Conservation (phyloP, 495 filamentous ascomycete species). For the Penicillium steckii region DNA sequence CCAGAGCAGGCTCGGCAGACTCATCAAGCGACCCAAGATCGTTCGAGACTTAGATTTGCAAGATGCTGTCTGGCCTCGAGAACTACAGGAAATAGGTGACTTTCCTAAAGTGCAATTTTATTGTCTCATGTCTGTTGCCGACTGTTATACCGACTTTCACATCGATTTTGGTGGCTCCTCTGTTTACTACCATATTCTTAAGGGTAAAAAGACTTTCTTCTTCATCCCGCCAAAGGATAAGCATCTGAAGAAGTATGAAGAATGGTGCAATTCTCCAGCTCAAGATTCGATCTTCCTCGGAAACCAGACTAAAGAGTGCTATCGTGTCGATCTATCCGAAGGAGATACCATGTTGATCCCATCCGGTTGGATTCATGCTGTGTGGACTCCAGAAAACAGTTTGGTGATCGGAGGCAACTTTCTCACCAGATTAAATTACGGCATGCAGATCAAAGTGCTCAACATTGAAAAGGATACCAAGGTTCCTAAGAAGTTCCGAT, state of each 20-base stretch:
- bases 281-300: constrained; percentile 69
- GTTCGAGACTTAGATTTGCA: constrained; percentile 72
- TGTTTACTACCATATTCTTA: constrained; percentile 76
- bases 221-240: constrained; percentile 75
- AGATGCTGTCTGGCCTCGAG: constrained; percentile 69
- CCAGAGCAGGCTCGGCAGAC: constrained; percentile 60
- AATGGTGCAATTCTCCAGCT: constrained; percentile 73
- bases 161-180: constrained; percentile 80
- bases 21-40: constrained; percentile 67
- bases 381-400: constrained; percentile 76
- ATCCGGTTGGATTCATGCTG: constrained; percentile 78
- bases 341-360: constrained; percentile 80
- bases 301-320: constrained; percentile 70
- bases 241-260: constrained; percentile 73
- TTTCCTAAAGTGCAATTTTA: constrained; percentile 68
- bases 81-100: constrained; percentile 55
- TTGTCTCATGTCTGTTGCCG: constrained; percentile 75
- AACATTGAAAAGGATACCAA: constrained; percentile 74
- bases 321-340: constrained; percentile 67
- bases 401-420: constrained; percentile 79
- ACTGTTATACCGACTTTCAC: constrained; percentile 80
- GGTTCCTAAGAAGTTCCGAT: constrained; percentile 66
- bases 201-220: constrained; percentile 76
- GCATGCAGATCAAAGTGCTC: constrained; percentile 68
- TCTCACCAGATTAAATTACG: constrained; percentile 66